A percentile compares a stretch with the other conserved stretches of the same genome.
phyloP scores from a whole-genome alignment of 192 early-diverging fungal genomes.

The Phlyctochytrium arcticum region DNA sequence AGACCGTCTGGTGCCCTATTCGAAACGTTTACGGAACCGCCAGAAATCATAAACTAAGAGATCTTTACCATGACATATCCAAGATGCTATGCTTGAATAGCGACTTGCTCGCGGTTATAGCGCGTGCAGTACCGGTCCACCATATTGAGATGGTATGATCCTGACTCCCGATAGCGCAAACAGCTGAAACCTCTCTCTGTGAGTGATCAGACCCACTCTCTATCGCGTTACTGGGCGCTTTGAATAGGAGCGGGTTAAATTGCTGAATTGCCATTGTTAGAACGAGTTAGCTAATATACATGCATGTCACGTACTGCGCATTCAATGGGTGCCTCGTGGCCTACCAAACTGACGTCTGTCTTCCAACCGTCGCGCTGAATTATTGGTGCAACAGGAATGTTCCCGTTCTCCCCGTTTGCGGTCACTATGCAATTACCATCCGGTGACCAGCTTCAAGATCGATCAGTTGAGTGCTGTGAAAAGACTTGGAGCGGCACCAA shows the following conservation, averaged over 20 bases:
- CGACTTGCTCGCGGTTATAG: constrained; percentile 66
- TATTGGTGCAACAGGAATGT: constrained; percentile 74
- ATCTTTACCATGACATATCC: constrained; percentile 77
- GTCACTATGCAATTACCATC: constrained; percentile 90
- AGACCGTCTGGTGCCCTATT: constrained; percentile 68
- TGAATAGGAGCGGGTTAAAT: constrained; percentile 83
- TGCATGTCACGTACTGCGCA: constrained; percentile 57
- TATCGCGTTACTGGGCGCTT: constrained; percentile 26
- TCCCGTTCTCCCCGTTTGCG: constrained; percentile 82
- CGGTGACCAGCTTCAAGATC: constrained; percentile 86
- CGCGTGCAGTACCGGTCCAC: constrained; percentile 70
- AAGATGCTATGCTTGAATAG: constrained; percentile 80
- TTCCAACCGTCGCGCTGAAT: constrained; percentile 75
- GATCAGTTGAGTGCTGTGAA: not conserved
- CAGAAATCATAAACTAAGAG: too few relatives aligned
- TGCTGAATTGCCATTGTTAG: constrained; percentile 3
- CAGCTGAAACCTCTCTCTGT: constrained; percentile 42
- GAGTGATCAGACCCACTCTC: constrained; percentile 8
- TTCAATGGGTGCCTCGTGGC: constrained; percentile 84
- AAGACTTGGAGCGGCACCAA: constrained; percentile 13
- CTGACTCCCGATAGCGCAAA: constrained; percentile 87
- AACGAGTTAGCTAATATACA: not conserved
- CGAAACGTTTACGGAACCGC: too few relatives aligned
- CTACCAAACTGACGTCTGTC: constrained; percentile 77
- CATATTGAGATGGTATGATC: constrained; percentile 85